Conservation (phyloP, 2,329 filamentous ascomycete species). For the Colletotrichum sansevieriae region DNA sequence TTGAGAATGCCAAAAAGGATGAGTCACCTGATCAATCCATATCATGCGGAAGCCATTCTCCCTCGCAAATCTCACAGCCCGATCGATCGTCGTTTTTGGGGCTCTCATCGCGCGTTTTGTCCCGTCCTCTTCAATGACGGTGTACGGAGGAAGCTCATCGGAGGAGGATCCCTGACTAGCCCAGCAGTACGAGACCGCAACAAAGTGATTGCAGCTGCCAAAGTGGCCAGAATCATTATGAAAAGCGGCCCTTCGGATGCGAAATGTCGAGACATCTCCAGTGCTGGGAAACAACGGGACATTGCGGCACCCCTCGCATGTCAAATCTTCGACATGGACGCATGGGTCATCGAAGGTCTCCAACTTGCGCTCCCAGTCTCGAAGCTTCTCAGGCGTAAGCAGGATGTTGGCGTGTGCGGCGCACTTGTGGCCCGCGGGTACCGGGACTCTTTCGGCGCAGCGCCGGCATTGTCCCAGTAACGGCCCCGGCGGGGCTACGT, state of each 20-base stretch:
- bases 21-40: too few species aligned
- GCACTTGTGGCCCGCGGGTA: background rate
- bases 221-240: background rate
- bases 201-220: background rate
- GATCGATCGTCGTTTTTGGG: background rate
- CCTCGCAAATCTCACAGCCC: background rate
- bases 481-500: background rate
- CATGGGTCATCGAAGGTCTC: background rate
- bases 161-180: background rate
- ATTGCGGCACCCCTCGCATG: background rate
- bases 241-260: background rate
- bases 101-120: background rate
- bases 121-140: background rate
- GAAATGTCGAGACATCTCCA: background rate
- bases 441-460: slow-evolving; percentile 1
- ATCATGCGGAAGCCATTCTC: too few species aligned
- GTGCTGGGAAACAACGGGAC: background rate
- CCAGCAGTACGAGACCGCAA: background rate
- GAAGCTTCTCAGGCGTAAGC: background rate
- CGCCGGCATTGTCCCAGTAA: background rate
- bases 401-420: slow-evolving; percentile 7
- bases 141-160: background rate
- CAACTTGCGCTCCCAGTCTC: background rate
- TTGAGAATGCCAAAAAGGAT: too few species aligned
- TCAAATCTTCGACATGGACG: background rate